Percentiles rank a stretch among this genome's conserved stretches.
These are phyloP conservation scores for Zymoseptoria pseudotritici DNA, from an alignment of 2,329 filamentous ascomycete species.

Conservation along the genomic window DNA sequence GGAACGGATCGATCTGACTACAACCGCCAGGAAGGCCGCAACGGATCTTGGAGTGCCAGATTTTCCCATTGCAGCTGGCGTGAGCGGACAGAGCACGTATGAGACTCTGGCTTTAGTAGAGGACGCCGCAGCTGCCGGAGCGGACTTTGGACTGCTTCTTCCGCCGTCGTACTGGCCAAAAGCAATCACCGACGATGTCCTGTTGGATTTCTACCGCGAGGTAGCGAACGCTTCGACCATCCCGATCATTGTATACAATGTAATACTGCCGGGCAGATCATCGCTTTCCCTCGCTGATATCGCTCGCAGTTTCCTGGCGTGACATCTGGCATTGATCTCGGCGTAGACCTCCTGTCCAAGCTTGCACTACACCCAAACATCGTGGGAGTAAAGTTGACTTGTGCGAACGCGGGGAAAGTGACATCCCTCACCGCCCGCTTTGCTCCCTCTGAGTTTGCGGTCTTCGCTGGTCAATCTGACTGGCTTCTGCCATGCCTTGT, in stretches of 20 bases:
- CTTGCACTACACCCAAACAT: slow-evolving; percentile 50
- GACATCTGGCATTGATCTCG: slow-evolving; percentile 59
- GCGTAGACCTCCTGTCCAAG: slow-evolving; percentile 52
- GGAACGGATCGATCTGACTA: too few relatives aligned
- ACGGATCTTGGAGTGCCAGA: too few relatives aligned
- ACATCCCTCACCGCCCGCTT: slow-evolving; percentile 48
- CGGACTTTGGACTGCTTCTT: too few relatives aligned
- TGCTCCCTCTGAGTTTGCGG: slow-evolving; percentile 49
- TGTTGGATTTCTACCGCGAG: too few relatives aligned
- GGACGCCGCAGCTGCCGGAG: too few relatives aligned
- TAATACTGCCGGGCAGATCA: slow-evolving; percentile 2
- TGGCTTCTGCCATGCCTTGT: slow-evolving; percentile 50
- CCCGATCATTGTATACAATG: slow-evolving; percentile 26
- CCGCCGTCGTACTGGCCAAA: too few relatives aligned
- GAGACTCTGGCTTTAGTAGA: too few relatives aligned
- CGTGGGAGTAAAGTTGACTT: slow-evolving; percentile 59
- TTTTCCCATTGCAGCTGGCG: too few relatives aligned
- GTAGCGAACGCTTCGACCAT: slow-evolving; percentile 5
- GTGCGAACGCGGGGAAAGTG: slow-evolving; percentile 54
- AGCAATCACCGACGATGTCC: too few relatives aligned
- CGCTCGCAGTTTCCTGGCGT: slow-evolving; percentile 54
- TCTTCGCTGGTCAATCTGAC: slow-evolving; percentile 61
- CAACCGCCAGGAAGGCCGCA: too few relatives aligned
- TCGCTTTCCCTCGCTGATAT: background rate
- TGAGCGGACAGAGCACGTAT: too few relatives aligned